These are phyloP conservation scores for Rhizoclosmatium hyalinum DNA, from an alignment of 371 early-diverging fungal species.

Conservation along the genomic window DNA sequence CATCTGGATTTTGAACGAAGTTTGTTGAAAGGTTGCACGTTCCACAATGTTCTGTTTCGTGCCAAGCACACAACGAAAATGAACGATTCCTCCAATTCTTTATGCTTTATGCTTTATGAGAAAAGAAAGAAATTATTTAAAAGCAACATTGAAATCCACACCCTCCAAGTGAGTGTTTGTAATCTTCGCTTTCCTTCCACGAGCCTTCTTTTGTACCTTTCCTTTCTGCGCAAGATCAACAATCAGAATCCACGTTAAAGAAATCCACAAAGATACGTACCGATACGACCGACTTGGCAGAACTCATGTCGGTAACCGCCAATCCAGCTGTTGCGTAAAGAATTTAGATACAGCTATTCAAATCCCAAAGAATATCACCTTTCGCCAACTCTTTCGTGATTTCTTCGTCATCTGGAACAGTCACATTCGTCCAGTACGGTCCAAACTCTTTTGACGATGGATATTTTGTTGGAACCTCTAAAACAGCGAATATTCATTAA, in stretches of 20 bases:
- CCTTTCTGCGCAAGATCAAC: slow-evolving; percentile 10
- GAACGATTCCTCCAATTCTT: too few species aligned
- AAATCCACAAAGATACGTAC: neutral
- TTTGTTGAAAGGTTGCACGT: too few species aligned
- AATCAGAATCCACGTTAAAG: neutral
- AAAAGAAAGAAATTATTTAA: slow-evolving; percentile 14
- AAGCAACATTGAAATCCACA: slow-evolving; percentile 82
- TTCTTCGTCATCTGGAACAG: slow-evolving; percentile 79
- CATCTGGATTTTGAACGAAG: too few species aligned
- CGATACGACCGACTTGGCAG: slow-evolving; percentile 51
- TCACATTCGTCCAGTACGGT: slow-evolving; percentile 75
- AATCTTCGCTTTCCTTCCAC: slow-evolving; percentile 78
- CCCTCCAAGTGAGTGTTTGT: slow-evolving; percentile 87
- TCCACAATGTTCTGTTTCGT: too few species aligned
- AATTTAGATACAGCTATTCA: neutral
- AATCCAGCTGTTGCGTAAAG: slow-evolving; percentile 63
- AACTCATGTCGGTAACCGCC: slow-evolving; percentile 75
- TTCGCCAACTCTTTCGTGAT: slow-evolving; percentile 72
- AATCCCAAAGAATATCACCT: slow-evolving; percentile 39
- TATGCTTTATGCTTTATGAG: too few species aligned
- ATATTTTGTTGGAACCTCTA: slow-evolving; percentile 25
- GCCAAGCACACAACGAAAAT: too few species aligned
- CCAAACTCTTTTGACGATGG: slow-evolving; percentile 66
- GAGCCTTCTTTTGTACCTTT: slow-evolving; percentile 68
- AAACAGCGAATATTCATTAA: neutral